These are phyloP conservation scores for Gossypium sturtianum DNA, from an alignment of 345 rosid genomes.

Conservation along the genomic window DNA sequence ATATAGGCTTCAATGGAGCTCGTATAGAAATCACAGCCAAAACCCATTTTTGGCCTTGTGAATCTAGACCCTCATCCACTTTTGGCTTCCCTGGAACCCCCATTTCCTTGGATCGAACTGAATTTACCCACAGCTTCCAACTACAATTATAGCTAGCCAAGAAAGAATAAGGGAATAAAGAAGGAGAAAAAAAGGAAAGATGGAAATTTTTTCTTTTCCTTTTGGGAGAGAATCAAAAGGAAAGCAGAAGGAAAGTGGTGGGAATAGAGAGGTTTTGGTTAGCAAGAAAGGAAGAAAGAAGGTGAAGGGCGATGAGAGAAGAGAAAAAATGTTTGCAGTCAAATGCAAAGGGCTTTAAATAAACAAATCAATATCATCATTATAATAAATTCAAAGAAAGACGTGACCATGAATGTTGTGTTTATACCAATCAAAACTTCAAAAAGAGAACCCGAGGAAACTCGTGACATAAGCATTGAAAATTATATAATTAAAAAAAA, in stretches of 20 bases:
- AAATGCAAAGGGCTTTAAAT: slow-evolving; percentile 19
- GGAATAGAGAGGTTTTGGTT: neutral
- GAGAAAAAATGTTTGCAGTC: neutral
- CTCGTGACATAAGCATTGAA: slow-evolving; percentile 38
- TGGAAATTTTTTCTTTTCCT: neutral
- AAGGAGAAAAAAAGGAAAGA: slow-evolving; percentile 19
- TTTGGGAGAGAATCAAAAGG: slow-evolving; percentile 30
- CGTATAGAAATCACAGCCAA: slow-evolving; percentile 49
- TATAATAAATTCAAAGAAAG: neutral
- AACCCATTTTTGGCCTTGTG: slow-evolving; percentile 46
- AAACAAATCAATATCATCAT: neutral
- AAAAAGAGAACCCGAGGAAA: slow-evolving; percentile 52
- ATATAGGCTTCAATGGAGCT: slow-evolving; percentile 54
- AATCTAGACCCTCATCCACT: slow-evolving; percentile 44
- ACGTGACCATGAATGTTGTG: slow-evolving; percentile 18
- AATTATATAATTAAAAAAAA: neutral
- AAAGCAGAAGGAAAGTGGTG: slow-evolving; percentile 33
- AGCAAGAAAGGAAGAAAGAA: neutral
- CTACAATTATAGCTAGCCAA: neutral
- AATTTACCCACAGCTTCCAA: neutral
- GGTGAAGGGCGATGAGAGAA: slow-evolving; percentile 11
- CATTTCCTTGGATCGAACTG: slow-evolving; percentile 26
- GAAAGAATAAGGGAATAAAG: slow-evolving; percentile 32
- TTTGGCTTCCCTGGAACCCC: slow-evolving; percentile 49
- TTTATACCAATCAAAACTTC: slow-evolving; percentile 14